Evolutionary conservation across 176 grass and related monocot genomes (phyloP), one percentile per base, ranked within the genome.

Genomic region (Avena eriantha): DNA sequence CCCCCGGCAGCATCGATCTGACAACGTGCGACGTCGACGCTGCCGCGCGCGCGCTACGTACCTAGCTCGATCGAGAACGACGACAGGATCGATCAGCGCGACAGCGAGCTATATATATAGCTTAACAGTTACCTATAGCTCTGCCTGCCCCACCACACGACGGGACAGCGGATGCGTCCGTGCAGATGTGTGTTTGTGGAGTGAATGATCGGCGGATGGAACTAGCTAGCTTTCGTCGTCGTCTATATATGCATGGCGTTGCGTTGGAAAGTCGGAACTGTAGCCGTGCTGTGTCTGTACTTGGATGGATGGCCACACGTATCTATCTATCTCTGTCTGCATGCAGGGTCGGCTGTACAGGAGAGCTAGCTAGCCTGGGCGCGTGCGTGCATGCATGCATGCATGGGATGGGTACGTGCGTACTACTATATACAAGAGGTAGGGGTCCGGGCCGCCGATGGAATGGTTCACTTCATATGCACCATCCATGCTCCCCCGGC

Each of bases 401-500:
- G 49, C 48, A 49, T 76, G 72, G 47, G 15, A 41, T 34, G 73
- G 48, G 73, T 54, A 53, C 74, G 49, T 21, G 49, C 69, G 69
- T 53, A 50, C 73, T 50, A 76, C 3, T 7, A 7, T 7, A 6
- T 41, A 41, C 6, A 41, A 41, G 39, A 41, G 73, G 73, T 76
- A 76, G 74, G 74, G 74, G 74, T 77, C 74, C 17, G 74, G 74
- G 12, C 74, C 49, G 29, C 17, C 74, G 74, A 77, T 77, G 74
- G 74, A 77, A 77, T 34, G 74, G 47, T 35, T 77, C 74, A 77
- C 74, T 77, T 76, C 48, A 21, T 55, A 26, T 49, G 18, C 50
- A 41, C 16, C 53, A 55, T 56, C 18, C 54, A 50, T 51, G 73
- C 73, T 53, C 47, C 73, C 34, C 31, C 66, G 39, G 39, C 39